Base-by-base conservation (phyloP, 768 basidiomycete genomes). In the Suillus subluteus region DNA sequence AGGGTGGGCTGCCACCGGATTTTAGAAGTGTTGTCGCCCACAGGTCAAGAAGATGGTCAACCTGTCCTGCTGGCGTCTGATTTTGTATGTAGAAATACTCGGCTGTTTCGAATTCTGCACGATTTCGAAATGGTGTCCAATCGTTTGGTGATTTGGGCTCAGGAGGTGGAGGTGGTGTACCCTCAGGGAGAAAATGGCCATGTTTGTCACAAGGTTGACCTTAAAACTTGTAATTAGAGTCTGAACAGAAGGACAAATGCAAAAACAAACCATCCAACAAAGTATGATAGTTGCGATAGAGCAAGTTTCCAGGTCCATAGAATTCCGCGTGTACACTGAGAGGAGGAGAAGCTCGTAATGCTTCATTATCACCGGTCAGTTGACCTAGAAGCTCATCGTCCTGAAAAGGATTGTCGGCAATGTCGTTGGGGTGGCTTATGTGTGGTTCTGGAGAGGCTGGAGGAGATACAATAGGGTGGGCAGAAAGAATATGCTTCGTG, bases 91-190 rank as follows among this genome's bases (percentile, higher is more conserved):
- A 78, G 5, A 75, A 63, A 35, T 2, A 71, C 21, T 76, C 38
- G 0, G 78, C 76, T n/a, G 64, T 76, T 26, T 79, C 74, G 63
- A 79, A 80, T 3, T 70, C 68, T 0, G 73, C 7, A 1, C 72
- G 63, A 44, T 72, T 70, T 32, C 66, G 6, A 58, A 79, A 79
- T 40, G 79, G 78, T 15, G 35, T 66, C 72, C 73, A 80, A 4
- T 70, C 56, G 56, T 73, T 75, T 16, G 23, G 41, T 6, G 43
- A 30, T 6, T 32, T 38, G 5, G 68, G 38, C n/a, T 65, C 62
- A n/a, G 15, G 23, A 58, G 43, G 26, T 15, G 58, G 67, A 6
- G 63, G 52, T 32, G 63, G 21, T 0, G 32, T n/a, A 50, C 23
- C 62, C 32, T 44, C 23, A 0, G 41, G 43, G 32, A 69, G 63